Evolutionary conservation across 768 basidiomycete species (phyloP), one percentile per base, ranked within the genome.

Genomic region (Gloeopeniophorella convolvens): DNA sequence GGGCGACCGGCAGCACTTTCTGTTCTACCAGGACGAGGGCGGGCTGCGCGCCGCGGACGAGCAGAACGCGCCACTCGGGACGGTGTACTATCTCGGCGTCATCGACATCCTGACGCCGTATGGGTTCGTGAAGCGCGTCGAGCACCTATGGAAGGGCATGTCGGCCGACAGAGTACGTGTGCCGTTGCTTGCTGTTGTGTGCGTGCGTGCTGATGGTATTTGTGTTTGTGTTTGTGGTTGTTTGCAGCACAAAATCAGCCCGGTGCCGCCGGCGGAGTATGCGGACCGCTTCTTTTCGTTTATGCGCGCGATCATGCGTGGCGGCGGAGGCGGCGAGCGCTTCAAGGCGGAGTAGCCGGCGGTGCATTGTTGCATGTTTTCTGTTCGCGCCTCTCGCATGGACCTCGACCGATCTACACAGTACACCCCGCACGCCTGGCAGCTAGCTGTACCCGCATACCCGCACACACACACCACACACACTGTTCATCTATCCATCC

Each of bases 91-190:
- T 66, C 72, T 97, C 8, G 95, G 96, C 20, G 79, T 99, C 46
- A 99, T 99, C 62, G 96, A 99, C 67, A 98, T 97, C 57, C 70
- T 94, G 52, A 98, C 96, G 21, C 95, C 94, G 2, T 99, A 90
- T 65, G 78, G 74, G 16, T 58, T 65, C 16, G 59, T 77, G 53
- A 99, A 99, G 75, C 81, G 79, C 64, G 47, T 84, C 16, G 96
- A 99, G 67, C 85, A 89, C 66, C 72, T 90, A 50, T 98, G 91
- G 89, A 95, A 96, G 70, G 89, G 92, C 23, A 66, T 96, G 59
- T 76, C 75, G 10, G 85, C 86, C 28, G 93, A 96, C 72, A 70
- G 86, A 59, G 94, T 96, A 60, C 65, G 91, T 80, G 6, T 15
- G 27, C 16, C 0, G n/a, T 48, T 55, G 45, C 23, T 44, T 21